Evolutionary conservation across 495 filamentous ascomycete genomes (phyloP).

Genomic region (Aspergillus campestris): DNA sequence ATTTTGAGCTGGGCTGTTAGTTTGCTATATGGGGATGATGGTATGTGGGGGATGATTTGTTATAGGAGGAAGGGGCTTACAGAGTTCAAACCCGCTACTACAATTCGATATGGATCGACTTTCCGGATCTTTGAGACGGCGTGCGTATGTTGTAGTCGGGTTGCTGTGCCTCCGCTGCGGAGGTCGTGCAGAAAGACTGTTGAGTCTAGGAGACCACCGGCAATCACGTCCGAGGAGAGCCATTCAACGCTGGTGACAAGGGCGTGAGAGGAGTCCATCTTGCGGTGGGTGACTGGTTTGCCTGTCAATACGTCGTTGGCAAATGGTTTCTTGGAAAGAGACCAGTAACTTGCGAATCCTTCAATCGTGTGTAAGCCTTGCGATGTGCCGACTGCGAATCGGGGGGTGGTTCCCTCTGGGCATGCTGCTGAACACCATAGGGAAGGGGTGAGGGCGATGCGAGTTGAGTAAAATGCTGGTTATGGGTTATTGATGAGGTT

Average conservation of each 20-base stretch:
- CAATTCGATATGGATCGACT: slow-evolving; percentile 28
- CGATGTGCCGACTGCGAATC: slow-evolving; percentile 37
- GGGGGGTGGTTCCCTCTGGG: slow-evolving; percentile 16
- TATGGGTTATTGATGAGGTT: neutral
- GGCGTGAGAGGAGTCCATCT: slow-evolving; percentile 21
- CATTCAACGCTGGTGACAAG: slow-evolving; percentile 33
- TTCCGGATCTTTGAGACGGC: slow-evolving; percentile 29
- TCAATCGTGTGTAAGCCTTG: slow-evolving; percentile 32
- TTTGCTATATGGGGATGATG: neutral
- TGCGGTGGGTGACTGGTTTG: slow-evolving; percentile 13
- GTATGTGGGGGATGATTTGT: neutral
- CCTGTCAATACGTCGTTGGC: slow-evolving; percentile 11
- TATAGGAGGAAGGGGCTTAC: slow-evolving; percentile 13
- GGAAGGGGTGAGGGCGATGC: slow-evolving; percentile 19
- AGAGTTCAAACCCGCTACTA: slow-evolving; percentile 27
- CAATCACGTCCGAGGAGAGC: slow-evolving; percentile 30
- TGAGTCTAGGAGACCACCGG: slow-evolving; percentile 28
- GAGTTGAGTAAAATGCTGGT: slow-evolving; percentile 24
- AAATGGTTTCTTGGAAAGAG: slow-evolving; percentile 24
- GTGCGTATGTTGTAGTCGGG: slow-evolving; percentile 27
- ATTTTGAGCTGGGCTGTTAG: slow-evolving; percentile 26
- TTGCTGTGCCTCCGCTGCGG: slow-evolving; percentile 24
- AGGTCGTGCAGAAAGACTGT: slow-evolving; percentile 31
- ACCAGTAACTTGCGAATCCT: slow-evolving; percentile 22
- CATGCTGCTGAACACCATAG: slow-evolving; percentile 33